A percentile compares a stretch with the other conserved stretches of the same genome.
phyloP scores from a whole-genome alignment of 2,329 filamentous ascomycete species.

The Teratosphaeria gauchensis region DNA sequence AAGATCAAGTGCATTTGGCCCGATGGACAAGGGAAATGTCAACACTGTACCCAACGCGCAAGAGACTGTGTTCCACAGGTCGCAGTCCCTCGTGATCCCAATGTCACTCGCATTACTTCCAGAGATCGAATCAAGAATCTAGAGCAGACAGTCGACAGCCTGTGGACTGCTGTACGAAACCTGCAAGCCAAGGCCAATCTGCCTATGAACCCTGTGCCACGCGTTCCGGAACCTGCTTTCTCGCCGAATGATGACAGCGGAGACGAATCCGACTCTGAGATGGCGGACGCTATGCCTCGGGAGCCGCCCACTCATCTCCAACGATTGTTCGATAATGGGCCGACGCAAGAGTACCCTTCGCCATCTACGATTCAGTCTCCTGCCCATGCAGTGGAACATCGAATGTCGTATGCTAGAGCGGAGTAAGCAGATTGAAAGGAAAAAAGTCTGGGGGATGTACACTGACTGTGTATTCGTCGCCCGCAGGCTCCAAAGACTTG shows the following conservation, averaged over 20 bases:
- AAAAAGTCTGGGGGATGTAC: background rate
- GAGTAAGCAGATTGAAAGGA: background rate
- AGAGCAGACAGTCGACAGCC: background rate
- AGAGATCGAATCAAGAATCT: background rate
- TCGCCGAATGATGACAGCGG: background rate
- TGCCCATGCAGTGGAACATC: background rate
- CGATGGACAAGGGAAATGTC: background rate
- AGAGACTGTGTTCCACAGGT: background rate
- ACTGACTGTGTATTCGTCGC: background rate
- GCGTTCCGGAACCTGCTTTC: background rate
- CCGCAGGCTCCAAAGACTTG: background rate
- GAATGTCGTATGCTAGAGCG: background rate
- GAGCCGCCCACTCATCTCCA: conserved; percentile 1
- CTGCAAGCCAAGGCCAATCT: background rate
- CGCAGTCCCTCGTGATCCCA: background rate
- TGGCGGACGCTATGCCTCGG: background rate
- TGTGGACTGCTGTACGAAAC: background rate
- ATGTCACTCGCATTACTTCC: background rate
- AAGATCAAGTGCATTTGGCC: conserved; percentile 1
- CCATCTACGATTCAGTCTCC: background rate
- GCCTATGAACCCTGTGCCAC: background rate
- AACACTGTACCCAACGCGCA: background rate
- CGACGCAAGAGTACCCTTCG: background rate
- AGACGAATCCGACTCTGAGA: background rate
- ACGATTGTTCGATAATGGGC: background rate